Conservation (phyloP, 2,329 filamentous ascomycete species). For the Orbilia javanica region DNA sequence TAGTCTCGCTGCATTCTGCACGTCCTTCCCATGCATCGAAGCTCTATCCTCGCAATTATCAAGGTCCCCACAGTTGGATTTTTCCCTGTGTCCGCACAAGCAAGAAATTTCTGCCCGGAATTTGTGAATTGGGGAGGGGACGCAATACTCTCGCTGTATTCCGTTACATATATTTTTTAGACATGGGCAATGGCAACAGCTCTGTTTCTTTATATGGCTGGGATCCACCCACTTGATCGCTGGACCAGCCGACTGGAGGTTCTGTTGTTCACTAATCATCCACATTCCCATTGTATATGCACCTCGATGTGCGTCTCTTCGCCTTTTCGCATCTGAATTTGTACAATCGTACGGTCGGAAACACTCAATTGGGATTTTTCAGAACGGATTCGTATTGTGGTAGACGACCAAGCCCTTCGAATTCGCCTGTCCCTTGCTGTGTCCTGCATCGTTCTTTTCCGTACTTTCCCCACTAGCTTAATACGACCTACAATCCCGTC, state of each 20-base stretch:
- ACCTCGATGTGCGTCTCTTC: conserved; percentile 50
- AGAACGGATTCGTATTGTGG: conserved; percentile 23
- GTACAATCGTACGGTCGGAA: conserved; percentile 25
- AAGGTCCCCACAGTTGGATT: conserved; percentile 37
- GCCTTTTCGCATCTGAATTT: conserved; percentile 30
- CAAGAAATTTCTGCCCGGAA: conserved; percentile 11
- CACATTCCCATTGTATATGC: conserved; percentile 51
- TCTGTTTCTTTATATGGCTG: conserved; percentile 53
- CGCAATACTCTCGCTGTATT: conserved; percentile 5
- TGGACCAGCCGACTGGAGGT: conserved; percentile 31
- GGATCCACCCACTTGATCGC: conserved; percentile 52
- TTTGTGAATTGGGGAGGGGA: conserved; percentile 10
- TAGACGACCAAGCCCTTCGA: conserved; percentile 33
- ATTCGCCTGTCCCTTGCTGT: conserved; percentile 38
- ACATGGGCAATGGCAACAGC: conserved; percentile 36
- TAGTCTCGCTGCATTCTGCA: conserved; percentile 46
- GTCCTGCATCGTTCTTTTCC: conserved; percentile 7
- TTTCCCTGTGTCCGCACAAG: conserved; percentile 27
- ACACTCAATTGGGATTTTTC: conserved; percentile 29
- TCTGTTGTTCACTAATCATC: conserved; percentile 54
- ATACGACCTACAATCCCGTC: conserved; percentile 31
- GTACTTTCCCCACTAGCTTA: conserved; percentile 37
- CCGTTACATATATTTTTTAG: background rate
- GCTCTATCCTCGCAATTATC: conserved; percentile 32
- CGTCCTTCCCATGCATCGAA: conserved; percentile 36